Evolutionary conservation across 2,329 filamentous ascomycete genomes (phyloP).

Genomic region (Fusarium sarcochroum): DNA sequence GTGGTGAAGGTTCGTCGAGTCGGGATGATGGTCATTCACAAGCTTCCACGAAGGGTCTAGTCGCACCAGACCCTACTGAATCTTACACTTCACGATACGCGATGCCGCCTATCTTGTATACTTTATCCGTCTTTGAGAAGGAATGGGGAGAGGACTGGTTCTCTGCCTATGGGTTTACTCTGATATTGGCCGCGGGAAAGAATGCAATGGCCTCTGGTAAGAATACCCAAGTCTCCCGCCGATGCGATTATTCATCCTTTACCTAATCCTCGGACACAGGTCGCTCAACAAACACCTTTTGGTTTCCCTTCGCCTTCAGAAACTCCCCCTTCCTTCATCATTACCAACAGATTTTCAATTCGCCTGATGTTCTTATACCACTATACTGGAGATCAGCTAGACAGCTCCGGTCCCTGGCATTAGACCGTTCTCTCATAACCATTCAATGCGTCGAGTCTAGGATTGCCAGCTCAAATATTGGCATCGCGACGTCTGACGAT

Average conservation of each 20-base stretch:
- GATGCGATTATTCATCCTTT: neutral
- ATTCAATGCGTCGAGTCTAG: slow-evolving; percentile 19
- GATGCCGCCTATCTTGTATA: slow-evolving; percentile 1
- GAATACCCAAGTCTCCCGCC: neutral
- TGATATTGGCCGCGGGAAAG: slow-evolving; percentile 13
- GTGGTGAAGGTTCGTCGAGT: neutral
- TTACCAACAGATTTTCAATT: slow-evolving; percentile 14
- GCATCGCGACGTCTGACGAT: slow-evolving; percentile 9
- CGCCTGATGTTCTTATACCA: neutral
- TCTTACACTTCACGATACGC: neutral
- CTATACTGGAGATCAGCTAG: slow-evolving; percentile 4
- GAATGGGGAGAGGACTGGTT: slow-evolving; percentile 26
- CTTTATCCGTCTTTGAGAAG: slow-evolving; percentile 16
- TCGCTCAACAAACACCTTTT: slow-evolving; percentile 5
- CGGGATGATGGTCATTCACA: neutral
- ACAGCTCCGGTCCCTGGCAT: slow-evolving; percentile 3
- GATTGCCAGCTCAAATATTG: slow-evolving; percentile 1
- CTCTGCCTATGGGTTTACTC: slow-evolving; percentile 22
- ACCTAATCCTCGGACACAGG: slow-evolving; percentile 2
- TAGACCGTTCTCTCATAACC: slow-evolving; percentile 16
- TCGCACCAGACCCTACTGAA: neutral
- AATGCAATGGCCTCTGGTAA: slow-evolving; percentile 10
- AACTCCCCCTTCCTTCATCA: slow-evolving; percentile 17
- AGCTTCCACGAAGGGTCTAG: neutral
- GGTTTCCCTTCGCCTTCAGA: slow-evolving; percentile 24